Base-by-base conservation (phyloP, 352 stramenopile species). In the Blastocystis sp. region DNA sequence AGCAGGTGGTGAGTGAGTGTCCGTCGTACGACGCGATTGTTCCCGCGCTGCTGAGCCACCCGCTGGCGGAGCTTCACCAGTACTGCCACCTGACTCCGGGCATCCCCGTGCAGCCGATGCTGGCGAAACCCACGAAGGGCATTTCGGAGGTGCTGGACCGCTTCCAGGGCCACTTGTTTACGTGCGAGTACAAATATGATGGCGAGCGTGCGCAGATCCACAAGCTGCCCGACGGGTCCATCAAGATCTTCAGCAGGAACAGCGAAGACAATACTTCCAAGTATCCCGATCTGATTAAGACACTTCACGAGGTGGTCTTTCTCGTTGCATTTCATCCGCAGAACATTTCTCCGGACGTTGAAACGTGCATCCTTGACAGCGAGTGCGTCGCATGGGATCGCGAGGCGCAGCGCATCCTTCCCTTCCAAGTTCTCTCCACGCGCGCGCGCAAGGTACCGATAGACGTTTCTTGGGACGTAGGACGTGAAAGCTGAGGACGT, bases 131-230 rank as follows among this genome's bases (percentile, higher is more conserved):
- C 0, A 96, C 94, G 0, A 99, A 98, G 87, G 91, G 92, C 11
- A 91, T 96, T 71, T 91, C 92, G 27, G 97, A 98, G 90, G 96
- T 99, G 9, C 92, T 98, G 54, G 95, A 97, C 77, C 92, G 96
- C 7, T 94, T 99, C 69, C 91, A 97, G 87, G 94, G 93, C 36
- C 91, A 93, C 87, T 89, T 91, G 42, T 98, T 99, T 88, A 98
- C 95, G 3, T 98, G 94, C 87, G 96, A 99, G 88, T 99, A 97
- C 92, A 99, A 99, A 89, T 99, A 99, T 88, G 96, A 99, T 87
- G 97, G 96, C 42, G 96, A 99, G 88, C 91, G 96, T 56, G 94
- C 95, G 4, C 96, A 99, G 84, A 88, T 92, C 34, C 94, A 98
- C 89, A 94, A 97, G 56, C 88, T 93, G 4, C 67, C 88, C 0